These are phyloP conservation scores for Saccharum hybrid DNA, from an alignment of 202 grass and related monocot genomes.

Conservation along the genomic window DNA sequence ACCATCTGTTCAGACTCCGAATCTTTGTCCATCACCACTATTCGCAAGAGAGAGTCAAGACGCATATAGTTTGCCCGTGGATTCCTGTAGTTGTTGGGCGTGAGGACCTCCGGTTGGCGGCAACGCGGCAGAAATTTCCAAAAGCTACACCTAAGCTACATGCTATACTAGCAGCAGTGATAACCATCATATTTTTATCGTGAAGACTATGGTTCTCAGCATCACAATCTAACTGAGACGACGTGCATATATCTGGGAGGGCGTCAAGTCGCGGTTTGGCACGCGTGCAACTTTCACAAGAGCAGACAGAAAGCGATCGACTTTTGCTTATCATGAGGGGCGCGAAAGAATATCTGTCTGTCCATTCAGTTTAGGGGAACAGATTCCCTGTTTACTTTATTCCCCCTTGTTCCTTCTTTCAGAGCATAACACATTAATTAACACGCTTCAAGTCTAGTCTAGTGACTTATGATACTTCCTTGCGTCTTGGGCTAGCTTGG, in stretches of 20 bases:
- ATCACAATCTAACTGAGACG: conserved; percentile 24
- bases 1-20: conserved; percentile 1
- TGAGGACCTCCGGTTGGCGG: conserved; percentile 33
- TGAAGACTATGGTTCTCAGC: background rate
- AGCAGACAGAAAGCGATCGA: conserved; percentile 21
- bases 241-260: background rate
- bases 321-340: background rate
- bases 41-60: conserved; percentile 29
- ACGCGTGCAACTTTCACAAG: conserved; percentile 26
- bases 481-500: background rate
- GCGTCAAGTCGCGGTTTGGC: conserved; percentile 42
- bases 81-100: conserved; percentile 34
- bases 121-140: conserved; percentile 35
- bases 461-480: background rate
- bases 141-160: conserved; percentile 26
- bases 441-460: background rate
- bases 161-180: background rate
- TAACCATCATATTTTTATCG: background rate
- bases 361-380: conserved; percentile 13
- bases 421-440: background rate
- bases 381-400: conserved; percentile 32
- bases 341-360: background rate
- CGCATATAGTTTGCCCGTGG: conserved; percentile 32
- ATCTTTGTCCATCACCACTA: background rate
- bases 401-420: background rate